A percentile compares a stretch with the other conserved stretches of the same genome.
Conservation (phyloP, 768 basidiomycete species). For the Rubroboletus pulcherrimus region DNA sequence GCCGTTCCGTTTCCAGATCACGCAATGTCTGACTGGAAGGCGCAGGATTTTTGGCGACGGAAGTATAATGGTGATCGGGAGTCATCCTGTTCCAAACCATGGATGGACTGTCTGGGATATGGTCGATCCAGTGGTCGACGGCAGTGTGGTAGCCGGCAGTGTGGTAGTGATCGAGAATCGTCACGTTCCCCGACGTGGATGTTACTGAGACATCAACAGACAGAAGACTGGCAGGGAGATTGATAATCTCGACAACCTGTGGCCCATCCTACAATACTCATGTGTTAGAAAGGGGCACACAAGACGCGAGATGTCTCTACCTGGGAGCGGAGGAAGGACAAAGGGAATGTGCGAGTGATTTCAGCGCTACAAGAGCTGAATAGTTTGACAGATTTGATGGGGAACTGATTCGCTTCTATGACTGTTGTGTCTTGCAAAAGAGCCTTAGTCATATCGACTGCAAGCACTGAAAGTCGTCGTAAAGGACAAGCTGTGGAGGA, state of each 20-base stretch:
- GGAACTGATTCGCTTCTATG: slow-evolving; percentile 10
- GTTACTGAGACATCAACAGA: slow-evolving; percentile 13
- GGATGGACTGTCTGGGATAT: too few species aligned
- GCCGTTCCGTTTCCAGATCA: slow-evolving; percentile 9
- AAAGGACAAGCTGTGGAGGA: neutral
- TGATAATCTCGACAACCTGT: slow-evolving; percentile 12
- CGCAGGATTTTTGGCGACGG: neutral
- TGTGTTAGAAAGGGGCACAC: neutral
- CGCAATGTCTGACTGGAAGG: neutral
- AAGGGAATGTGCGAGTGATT: slow-evolving; percentile 18
- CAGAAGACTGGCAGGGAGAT: slow-evolving; percentile 9
- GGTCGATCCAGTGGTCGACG: too few species aligned
- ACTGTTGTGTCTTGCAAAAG: neutral
- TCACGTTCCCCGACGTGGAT: slow-evolving; percentile 6
- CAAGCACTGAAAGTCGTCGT: neutral
- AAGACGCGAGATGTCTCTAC: neutral
- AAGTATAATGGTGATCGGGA: slow-evolving; percentile 4
- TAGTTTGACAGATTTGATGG: slow-evolving; percentile 19
- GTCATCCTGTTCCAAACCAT: too few species aligned
- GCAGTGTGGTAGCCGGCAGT: too few species aligned
- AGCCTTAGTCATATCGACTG: neutral
- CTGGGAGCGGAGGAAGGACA: slow-evolving; percentile 10
- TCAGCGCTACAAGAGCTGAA: slow-evolving; percentile 14
- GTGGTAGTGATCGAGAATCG: slow-evolving; percentile 15
- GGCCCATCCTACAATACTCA: slow-evolving; percentile 13